Percentiles rank a stretch among this genome's conserved stretches.
These are phyloP conservation scores for Ogataea nonfermentans DNA, from an alignment of 805 yeast species.

Conservation along the genomic window DNA sequence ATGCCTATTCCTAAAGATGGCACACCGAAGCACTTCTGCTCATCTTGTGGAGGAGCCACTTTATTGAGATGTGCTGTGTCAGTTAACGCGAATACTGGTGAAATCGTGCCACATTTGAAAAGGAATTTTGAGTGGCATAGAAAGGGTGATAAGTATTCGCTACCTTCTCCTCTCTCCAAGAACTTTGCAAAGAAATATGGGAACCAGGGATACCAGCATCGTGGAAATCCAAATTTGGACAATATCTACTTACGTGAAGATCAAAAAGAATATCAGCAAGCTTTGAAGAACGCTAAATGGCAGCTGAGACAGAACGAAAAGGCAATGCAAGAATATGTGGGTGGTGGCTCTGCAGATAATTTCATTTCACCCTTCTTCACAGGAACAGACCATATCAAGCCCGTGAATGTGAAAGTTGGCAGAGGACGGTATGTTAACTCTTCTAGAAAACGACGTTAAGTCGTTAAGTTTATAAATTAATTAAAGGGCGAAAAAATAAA, in stretches of 20 bases:
- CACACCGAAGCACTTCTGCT: slow-evolving; percentile 82
- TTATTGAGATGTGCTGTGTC: slow-evolving; percentile 88
- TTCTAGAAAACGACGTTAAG: slow-evolving; percentile 10
- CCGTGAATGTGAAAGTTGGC: slow-evolving; percentile 77
- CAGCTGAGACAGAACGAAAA: slow-evolving; percentile 83
- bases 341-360: slow-evolving; percentile 90
- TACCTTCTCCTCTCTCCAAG: slow-evolving; percentile 87
- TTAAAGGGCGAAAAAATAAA: slow-evolving; percentile 1
- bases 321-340: slow-evolving; percentile 81
- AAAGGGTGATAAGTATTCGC: slow-evolving; percentile 76
- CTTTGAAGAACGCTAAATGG: slow-evolving; percentile 86
- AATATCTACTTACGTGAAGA: slow-evolving; percentile 78
- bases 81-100: slow-evolving; percentile 74
- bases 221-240: slow-evolving; percentile 50
- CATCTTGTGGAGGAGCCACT: slow-evolving; percentile 93
- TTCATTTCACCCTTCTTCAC: slow-evolving; percentile 83
- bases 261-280: slow-evolving; percentile 89
- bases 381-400: slow-evolving; percentile 48
- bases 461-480: background rate
- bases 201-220: slow-evolving; percentile 76
- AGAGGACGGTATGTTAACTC: slow-evolving; percentile 74
- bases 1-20: slow-evolving; percentile 77
- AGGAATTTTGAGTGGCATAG: slow-evolving; percentile 91
- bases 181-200: slow-evolving; percentile 70
- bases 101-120: slow-evolving; percentile 83